Evolutionary conservation across 495 filamentous ascomycete species (phyloP), one percentile per base, ranked within the genome.

Genomic region (Daldinia decipiens): DNA sequence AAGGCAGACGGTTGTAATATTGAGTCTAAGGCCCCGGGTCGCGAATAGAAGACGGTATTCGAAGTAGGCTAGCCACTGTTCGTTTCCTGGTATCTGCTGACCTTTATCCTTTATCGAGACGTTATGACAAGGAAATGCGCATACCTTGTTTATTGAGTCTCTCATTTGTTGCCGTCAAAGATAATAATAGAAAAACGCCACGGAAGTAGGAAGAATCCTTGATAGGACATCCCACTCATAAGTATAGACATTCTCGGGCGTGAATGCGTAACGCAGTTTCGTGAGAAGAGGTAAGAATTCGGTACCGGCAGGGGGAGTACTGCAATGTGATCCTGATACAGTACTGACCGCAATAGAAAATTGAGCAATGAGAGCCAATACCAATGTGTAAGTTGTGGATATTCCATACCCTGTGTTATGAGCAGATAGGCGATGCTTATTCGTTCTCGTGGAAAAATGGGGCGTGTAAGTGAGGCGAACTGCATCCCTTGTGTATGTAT

Each of bases 401-500:
- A 68, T 55, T 65, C 39, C 31, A 68, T 66, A 58, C 38, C 58
- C 47, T 73, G 60, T 69, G 36, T 32, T 59, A 58, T 62, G 32
- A 47, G 62, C 26, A 63, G 47, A 43, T 70, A 58, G 57, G 36
- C 45, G 50, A 52, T 55, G 65, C 58, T 54, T 55, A 77, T 77
- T 77, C 73, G 75, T 70, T 56, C 57, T 63, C 8, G 13, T 39
- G 47, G 53, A 66, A 77, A 77, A 76, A 76, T 56, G 68, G 73
- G 75, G 75, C 73, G 70, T 71, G 59, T 62, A 75, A 77, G 75
- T 77, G 75, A 77, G 75, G 75, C 75, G 75, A 71, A 76, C 75
- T 70, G 59, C 62, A 65, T 70, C 66, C 68, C 73, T 73, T 73
- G 60, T 70, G 62, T 71, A 61, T 71, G 29, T 65, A 68, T 70